Conservation (phyloP, 371 early-diverging fungal species). For the Mortierella sp. region DNA sequence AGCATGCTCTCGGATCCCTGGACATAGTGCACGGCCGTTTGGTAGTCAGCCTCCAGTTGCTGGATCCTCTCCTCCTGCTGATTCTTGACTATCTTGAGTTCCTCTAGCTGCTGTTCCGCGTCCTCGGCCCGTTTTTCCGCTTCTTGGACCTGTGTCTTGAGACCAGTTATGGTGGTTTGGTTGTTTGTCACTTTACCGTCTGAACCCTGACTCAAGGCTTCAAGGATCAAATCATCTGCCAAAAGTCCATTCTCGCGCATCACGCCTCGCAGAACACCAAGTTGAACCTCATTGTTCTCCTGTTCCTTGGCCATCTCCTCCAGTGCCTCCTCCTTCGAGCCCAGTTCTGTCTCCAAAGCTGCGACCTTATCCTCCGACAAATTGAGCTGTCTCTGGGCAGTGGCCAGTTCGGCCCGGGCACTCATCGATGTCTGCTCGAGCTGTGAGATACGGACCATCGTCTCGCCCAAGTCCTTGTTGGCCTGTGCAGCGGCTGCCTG, state of each 20-base stretch:
- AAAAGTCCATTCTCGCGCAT: constrained; percentile 65
- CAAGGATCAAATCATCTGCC: constrained; percentile 47
- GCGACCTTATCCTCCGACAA: constrained; percentile 68
- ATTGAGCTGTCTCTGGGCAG: constrained; percentile 60
- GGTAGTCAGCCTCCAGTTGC: constrained; percentile 54
- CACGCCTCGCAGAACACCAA: constrained; percentile 69
- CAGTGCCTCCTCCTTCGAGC: constrained; percentile 63
- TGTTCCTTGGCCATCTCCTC: constrained; percentile 63
- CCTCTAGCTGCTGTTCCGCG: constrained; percentile 20
- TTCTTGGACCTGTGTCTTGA: constrained; percentile 32
- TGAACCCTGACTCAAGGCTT: constrained; percentile 32
- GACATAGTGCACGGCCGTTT: constrained; percentile 55
- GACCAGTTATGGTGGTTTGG: constrained; percentile 14
- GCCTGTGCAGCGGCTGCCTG: constrained; percentile 52
- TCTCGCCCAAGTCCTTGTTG: constrained; percentile 59
- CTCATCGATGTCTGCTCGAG: constrained; percentile 67
- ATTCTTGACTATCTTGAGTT: constrained; percentile 23
- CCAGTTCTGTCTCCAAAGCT: constrained; percentile 56
- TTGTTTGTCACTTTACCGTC: constrained; percentile 6
- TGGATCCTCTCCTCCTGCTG: constrained; percentile 42
- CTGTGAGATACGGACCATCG: constrained; percentile 64
- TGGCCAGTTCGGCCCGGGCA: constrained; percentile 63
- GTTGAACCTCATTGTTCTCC: constrained; percentile 73
- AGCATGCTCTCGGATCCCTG: constrained; percentile 52
- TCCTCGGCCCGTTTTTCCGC: constrained; percentile 27